phyloP scores from a whole-genome alignment of 1,139 yeast species.

The Saccharomyces pastorianus region DNA sequence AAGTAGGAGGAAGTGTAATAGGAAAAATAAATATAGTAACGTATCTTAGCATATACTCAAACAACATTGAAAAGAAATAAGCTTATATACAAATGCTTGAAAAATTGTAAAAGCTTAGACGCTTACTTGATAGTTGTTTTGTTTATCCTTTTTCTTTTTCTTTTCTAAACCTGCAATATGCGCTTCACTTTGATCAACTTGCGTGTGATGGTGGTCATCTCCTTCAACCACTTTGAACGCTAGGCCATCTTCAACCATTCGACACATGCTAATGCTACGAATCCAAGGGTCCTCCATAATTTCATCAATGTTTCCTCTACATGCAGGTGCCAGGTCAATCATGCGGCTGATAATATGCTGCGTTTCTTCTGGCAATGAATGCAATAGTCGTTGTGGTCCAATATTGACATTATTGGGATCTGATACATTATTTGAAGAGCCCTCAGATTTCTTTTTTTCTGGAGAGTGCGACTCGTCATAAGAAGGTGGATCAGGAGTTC shows the following conservation, averaged over 20 bases:
- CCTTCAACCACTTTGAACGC: slow-evolving; percentile 33
- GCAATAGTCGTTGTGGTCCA: slow-evolving; percentile 62
- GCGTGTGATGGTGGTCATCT: slow-evolving; percentile 69
- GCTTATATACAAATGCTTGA: not conserved
- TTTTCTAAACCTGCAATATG: slow-evolving; percentile 90
- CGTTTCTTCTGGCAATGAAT: slow-evolving; percentile 63
- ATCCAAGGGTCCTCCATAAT: slow-evolving; percentile 79
- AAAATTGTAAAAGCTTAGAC: not conserved
- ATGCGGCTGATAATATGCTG: slow-evolving; percentile 58
- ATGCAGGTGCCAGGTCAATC: slow-evolving; percentile 79
- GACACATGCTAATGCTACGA: slow-evolving; percentile 54
- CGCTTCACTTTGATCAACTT: slow-evolving; percentile 87
- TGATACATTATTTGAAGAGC: slow-evolving; percentile 16
- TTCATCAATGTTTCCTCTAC: slow-evolving; percentile 74
- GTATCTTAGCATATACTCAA: not conserved
- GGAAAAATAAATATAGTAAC: not conserved
- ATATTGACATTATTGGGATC: slow-evolving; percentile 43
- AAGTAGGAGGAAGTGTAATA: not conserved
- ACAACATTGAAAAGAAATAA: not conserved
- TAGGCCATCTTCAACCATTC: slow-evolving; percentile 43
- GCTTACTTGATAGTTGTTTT: slow-evolving; percentile 10
- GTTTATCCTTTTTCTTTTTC: slow-evolving; percentile 54
- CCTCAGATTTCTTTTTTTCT: slow-evolving; percentile 7
- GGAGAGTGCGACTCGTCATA: slow-evolving; percentile 18
- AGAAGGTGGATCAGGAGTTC: slow-evolving; percentile 34